Base-by-base conservation (phyloP, 1,139 yeast genomes). In the Yamadazyma membranifaciens region DNA sequence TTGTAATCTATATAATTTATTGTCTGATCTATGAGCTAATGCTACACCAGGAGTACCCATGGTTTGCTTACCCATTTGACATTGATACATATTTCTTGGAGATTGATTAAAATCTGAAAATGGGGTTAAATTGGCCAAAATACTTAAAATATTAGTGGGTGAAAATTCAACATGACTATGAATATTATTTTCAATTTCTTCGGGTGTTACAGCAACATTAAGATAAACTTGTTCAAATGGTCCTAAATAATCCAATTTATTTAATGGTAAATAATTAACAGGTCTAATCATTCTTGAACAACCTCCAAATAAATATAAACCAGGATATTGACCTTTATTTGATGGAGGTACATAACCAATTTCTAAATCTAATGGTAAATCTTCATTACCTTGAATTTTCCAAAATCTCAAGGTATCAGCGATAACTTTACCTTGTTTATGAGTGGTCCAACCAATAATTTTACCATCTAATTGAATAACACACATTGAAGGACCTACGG, bases 11-110 rank as follows among this genome's bases (percentile, higher is more conserved):
- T 92, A 92, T 46, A 92, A 70, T 63, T 91, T 94, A 69, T 94
- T 94, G 63, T 92, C 99, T 1, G 96, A 86, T 65, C 99, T 80
- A 63, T 91, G 96, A 36, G 74, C 80, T 44, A 92, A 72, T 0
- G 96, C 97, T 44, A 92, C 96, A 69, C 98, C 98, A 7, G 98
- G 98, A 4, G 98, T 92, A 68, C 99, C 99, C 98, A 92, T 92
- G 17, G 99, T 92, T 74, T 92, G 99, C 70, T 92, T 92, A 80
- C 98, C 98, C 99, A 92, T 92, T 77, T 94, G 98, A 73, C 99
- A 92, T 71, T 92, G 99, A 64, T 92, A 92, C 98, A 94, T 92
- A 64, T 92, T 92, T 81, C 99, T 86, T 57, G 99, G 99, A 28
- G 98, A 89, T 73, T 92, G 99, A 66, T 92, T 92, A 72, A 92